Percentiles rank a stretch among this genome's conserved stretches.
Evolutionary conservation across 2,329 filamentous ascomycete genomes (phyloP).

Genomic region (Phialophora expanda): DNA sequence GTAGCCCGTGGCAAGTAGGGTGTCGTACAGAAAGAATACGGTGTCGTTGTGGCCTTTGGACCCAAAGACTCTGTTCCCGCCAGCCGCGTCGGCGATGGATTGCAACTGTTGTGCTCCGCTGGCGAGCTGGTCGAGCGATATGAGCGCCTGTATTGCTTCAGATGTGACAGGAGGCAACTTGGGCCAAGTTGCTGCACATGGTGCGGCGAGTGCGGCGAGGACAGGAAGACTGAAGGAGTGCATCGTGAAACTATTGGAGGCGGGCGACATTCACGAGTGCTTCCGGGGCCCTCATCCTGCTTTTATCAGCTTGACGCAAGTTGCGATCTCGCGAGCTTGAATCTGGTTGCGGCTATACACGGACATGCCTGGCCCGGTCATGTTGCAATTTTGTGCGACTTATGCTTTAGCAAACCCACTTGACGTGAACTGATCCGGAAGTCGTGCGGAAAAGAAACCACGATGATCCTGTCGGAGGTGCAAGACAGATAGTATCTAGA

Average conservation of each 20-base stretch:
- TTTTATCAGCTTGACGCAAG: neutral
- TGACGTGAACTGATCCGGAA: slow-evolving; percentile 3
- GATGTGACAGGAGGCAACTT: slow-evolving; percentile 17
- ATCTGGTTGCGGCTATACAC: neutral
- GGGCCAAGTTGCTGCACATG: neutral
- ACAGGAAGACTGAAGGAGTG: neutral
- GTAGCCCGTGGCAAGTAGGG: slow-evolving; percentile 53
- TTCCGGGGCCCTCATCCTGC: neutral
- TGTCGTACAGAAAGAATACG: slow-evolving; percentile 65
- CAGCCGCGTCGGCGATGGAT: slow-evolving; percentile 36
- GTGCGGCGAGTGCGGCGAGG: slow-evolving; percentile 12
- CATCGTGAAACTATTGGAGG: neutral
- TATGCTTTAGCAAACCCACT: neutral
- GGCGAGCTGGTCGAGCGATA: slow-evolving; percentile 37
- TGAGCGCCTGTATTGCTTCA: slow-evolving; percentile 35
- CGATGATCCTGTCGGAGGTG: neutral
- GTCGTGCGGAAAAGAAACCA: slow-evolving; percentile 5
- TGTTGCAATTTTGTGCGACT: neutral
- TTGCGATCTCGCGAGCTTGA: neutral
- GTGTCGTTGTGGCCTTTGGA: slow-evolving; percentile 66
- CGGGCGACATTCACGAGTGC: neutral
- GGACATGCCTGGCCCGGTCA: neutral
- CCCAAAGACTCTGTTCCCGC: slow-evolving; percentile 41
- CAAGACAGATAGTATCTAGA: neutral
- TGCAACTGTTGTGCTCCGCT: slow-evolving; percentile 37